Conservation (phyloP, 331 rosid species). For the Stylosanthes scabra region DNA sequence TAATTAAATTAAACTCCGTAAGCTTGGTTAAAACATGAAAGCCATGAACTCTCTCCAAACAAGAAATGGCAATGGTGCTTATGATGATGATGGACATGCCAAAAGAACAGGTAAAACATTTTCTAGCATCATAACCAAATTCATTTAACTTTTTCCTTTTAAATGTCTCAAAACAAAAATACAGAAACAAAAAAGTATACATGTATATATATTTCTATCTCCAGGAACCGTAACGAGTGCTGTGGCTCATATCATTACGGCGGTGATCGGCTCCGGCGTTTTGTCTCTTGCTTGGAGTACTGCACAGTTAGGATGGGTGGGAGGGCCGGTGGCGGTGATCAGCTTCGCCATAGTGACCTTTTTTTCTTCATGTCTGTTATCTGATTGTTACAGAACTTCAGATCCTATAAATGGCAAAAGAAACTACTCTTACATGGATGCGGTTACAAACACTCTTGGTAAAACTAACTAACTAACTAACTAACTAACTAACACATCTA, state of each 20-base stretch:
- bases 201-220: not conserved
- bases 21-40: slow-evolving; percentile 43
- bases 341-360: slow-evolving; percentile 61
- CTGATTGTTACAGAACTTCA: slow-evolving; percentile 74
- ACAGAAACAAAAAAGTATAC: too few species aligned
- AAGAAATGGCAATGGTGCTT: slow-evolving; percentile 30
- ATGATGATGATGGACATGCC: slow-evolving; percentile 59
- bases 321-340: slow-evolving; percentile 62
- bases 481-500: slow-evolving; percentile 2
- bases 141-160: not conserved
- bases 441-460: slow-evolving; percentile 72
- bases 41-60: slow-evolving; percentile 46
- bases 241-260: slow-evolving; percentile 80
- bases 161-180: too few species aligned
- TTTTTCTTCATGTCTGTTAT: slow-evolving; percentile 61
- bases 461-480: too few species aligned
- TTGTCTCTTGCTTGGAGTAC: slow-evolving; percentile 80
- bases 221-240: slow-evolving; percentile 59
- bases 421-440: slow-evolving; percentile 68
- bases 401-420: slow-evolving; percentile 68
- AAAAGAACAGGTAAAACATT: slow-evolving; percentile 53
- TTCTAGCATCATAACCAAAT: slow-evolving; percentile 9
- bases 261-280: slow-evolving; percentile 81
- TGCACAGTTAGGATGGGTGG: slow-evolving; percentile 78
- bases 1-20: slow-evolving; percentile 15